These are phyloP conservation scores for Alternaria triticimaculans DNA, from an alignment of 2,329 filamentous ascomycete species.

Conservation along the genomic window DNA sequence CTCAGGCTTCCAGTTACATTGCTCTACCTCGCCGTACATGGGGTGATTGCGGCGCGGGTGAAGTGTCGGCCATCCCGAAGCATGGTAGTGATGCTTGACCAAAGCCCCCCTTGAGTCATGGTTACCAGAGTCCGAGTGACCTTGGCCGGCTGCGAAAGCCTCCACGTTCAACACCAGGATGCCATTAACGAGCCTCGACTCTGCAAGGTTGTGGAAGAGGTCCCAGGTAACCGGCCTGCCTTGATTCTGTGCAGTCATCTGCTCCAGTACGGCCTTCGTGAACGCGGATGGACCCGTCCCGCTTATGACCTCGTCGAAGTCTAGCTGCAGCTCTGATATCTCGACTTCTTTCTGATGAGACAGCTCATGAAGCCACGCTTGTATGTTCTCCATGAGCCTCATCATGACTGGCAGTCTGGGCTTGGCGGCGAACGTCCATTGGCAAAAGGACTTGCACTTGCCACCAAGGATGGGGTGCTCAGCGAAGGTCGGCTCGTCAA, in stretches of 20 bases:
- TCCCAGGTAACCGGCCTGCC: constrained; percentile 65
- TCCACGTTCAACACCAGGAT: constrained; percentile 73
- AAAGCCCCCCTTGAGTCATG: constrained; percentile 70
- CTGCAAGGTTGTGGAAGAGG: constrained; percentile 68
- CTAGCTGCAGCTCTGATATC: constrained; percentile 67
- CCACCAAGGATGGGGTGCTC: constrained; percentile 70
- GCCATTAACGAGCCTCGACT: constrained; percentile 69
- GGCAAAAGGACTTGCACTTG: constrained; percentile 74
- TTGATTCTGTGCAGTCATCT: constrained; percentile 62
- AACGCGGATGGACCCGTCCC: constrained; percentile 77
- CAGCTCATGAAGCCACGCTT: constrained; percentile 68
- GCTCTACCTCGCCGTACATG: constrained; percentile 72
- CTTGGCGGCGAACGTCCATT: constrained; percentile 77
- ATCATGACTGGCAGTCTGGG: constrained; percentile 72
- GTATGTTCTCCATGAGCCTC: constrained; percentile 70
- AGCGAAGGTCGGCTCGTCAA: constrained; percentile 70
- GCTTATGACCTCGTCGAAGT: constrained; percentile 75
- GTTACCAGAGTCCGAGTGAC: constrained; percentile 75
- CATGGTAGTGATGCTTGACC: constrained; percentile 78
- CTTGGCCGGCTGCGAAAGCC: constrained; percentile 75
- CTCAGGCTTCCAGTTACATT: constrained; percentile 71
- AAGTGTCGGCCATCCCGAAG: constrained; percentile 71
- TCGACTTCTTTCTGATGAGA: constrained; percentile 64
- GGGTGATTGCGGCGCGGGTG: constrained; percentile 73
- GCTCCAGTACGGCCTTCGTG: constrained; percentile 67